A percentile compares a stretch with the other conserved stretches of the same genome.
phyloP scores from a whole-genome alignment of 192 early-diverging fungal species.

The Geosiphon pyriformis region DNA sequence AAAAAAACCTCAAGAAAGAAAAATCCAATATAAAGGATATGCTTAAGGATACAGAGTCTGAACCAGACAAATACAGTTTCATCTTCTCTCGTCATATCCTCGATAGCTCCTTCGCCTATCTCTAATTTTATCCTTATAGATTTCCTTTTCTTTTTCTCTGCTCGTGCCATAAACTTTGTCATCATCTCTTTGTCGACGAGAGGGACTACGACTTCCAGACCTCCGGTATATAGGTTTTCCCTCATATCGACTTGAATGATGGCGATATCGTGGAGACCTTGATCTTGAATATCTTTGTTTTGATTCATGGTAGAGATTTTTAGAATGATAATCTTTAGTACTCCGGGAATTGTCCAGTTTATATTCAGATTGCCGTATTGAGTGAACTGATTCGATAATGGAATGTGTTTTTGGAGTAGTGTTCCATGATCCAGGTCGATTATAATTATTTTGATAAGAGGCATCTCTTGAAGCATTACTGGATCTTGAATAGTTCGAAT shows the following conservation, averaged over 20 bases:
- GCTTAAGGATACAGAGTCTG: too few species aligned
- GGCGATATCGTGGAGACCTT: neutral
- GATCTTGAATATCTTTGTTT: too few species aligned
- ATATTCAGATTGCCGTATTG: too few species aligned
- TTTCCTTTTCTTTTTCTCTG: neutral
- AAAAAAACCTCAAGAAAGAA: too few species aligned
- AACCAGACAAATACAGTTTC: too few species aligned
- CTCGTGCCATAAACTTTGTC: neutral
- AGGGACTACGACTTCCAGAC: neutral
- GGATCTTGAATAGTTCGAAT: neutral
- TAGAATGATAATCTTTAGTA: too few species aligned
- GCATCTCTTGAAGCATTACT: neutral
- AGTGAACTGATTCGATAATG: too few species aligned
- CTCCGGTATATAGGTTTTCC: neutral
- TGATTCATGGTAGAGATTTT: too few species aligned
- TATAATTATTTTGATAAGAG: neutral
- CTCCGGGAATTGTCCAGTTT: too few species aligned
- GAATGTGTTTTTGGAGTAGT: too few species aligned
- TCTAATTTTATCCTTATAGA: neutral
- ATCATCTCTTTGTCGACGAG: neutral
- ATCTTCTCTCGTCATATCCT: too few species aligned
- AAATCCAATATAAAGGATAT: too few species aligned
- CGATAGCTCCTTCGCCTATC: neutral
- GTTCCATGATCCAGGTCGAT: neutral
- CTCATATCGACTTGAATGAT: neutral